Evolutionary conservation across 140 eudicot species (phyloP).

Genomic region (Anethum foeniculum): DNA sequence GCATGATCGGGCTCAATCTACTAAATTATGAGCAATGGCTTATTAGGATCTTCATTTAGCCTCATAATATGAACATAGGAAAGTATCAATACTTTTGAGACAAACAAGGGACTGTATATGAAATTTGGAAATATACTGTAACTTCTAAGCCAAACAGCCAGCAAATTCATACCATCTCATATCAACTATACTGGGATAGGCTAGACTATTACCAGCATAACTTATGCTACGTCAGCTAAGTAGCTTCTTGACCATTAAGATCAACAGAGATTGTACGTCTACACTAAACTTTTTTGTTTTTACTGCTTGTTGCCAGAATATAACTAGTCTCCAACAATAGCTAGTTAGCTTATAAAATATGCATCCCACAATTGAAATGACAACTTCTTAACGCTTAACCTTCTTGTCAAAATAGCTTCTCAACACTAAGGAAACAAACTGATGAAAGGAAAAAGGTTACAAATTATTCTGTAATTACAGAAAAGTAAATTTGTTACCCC

Average conservation of each 20-base stretch:
- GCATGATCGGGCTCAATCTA: not conserved
- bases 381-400: not conserved
- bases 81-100: not conserved
- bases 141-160: not conserved
- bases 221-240: not conserved
- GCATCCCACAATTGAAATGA: conserved; percentile 5
- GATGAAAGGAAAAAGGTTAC: not conserved
- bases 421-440: not conserved
- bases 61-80: not conserved
- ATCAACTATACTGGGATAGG: not conserved
- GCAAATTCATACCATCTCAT: not conserved
- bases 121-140: not conserved
- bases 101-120: not conserved
- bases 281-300: not conserved
- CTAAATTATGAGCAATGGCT: not conserved
- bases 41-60: not conserved
- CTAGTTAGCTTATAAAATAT: not conserved
- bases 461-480: not conserved
- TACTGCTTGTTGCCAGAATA: not conserved
- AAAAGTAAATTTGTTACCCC: conserved; percentile 44
- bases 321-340: not conserved
- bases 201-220: not conserved
- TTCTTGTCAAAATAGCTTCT: not conserved
- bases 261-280: not conserved
- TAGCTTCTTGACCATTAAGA: not conserved